These are phyloP conservation scores for Trichoderma hamatum DNA, from an alignment of 2,329 filamentous ascomycete species.

Conservation along the genomic window DNA sequence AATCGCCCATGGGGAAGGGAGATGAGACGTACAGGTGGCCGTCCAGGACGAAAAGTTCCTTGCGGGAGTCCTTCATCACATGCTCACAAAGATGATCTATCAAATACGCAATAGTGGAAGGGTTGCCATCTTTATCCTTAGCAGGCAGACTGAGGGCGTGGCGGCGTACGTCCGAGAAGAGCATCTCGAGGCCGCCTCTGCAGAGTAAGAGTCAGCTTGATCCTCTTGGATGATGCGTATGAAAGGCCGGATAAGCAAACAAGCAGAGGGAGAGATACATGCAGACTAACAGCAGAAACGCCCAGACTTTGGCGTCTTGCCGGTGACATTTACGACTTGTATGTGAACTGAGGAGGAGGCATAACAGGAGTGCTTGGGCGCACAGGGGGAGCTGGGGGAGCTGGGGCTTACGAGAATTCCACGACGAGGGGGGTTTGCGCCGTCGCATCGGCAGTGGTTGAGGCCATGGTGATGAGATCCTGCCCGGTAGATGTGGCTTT, in stretches of 20 bases:
- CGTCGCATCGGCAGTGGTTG: not conserved
- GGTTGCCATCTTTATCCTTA: constrained; percentile 59
- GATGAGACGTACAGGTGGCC: constrained; percentile 74
- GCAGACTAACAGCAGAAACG: not conserved
- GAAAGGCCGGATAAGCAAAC: not conserved
- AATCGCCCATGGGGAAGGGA: constrained; percentile 7
- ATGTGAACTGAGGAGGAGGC: not conserved
- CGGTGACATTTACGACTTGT: not conserved
- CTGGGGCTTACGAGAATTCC: constrained; percentile 63
- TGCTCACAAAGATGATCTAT: constrained; percentile 78
- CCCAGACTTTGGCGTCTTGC: not conserved
- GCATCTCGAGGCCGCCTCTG: constrained; percentile 90
- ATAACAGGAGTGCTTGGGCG: constrained; percentile 1
- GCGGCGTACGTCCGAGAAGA: constrained; percentile 82
- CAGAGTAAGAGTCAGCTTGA: constrained; percentile 29
- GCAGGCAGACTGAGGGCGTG: constrained; percentile 71
- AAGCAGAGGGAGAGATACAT: not conserved
- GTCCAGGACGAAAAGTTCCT: constrained; percentile 88
- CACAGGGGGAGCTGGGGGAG: not conserved
- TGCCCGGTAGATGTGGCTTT: not conserved
- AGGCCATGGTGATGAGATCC: constrained; percentile 8
- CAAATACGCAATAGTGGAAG: constrained; percentile 72
- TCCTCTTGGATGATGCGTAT: not conserved
- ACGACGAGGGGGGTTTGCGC: constrained; percentile 62
- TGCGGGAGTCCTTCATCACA: constrained; percentile 81